Conservation (phyloP, 345 rosid genomes). For the Balakata baccata region DNA sequence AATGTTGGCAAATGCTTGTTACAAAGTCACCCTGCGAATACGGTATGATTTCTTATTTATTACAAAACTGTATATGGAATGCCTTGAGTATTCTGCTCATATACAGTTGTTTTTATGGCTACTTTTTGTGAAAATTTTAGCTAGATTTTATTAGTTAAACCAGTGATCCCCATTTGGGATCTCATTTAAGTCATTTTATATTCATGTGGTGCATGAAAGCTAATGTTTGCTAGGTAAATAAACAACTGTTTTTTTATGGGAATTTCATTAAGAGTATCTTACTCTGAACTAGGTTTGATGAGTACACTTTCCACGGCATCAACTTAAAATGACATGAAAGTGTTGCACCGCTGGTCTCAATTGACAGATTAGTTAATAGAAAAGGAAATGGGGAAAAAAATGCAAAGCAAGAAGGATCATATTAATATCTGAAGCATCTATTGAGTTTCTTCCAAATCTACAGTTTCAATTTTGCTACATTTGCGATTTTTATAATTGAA, state of each 20-base stretch:
- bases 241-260: neutral
- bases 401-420: neutral
- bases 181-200: neutral
- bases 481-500: neutral
- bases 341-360: neutral
- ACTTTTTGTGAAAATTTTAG: neutral
- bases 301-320: neutral
- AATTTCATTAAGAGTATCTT: constrained; percentile 7
- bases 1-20: constrained; percentile 73
- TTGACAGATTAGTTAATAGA: neutral
- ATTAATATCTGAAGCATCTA: neutral
- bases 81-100: neutral
- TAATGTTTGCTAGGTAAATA: neutral
- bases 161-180: neutral
- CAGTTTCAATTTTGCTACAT: neutral
- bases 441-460: neutral
- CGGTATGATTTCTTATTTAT: constrained; percentile 39
- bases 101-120: neutral
- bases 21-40: constrained; percentile 81
- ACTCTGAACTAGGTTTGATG: neutral
- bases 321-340: neutral
- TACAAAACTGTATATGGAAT: neutral
- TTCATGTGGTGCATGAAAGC: neutral
- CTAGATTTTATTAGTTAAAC: neutral
- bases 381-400: neutral